Base-by-base conservation (phyloP, 768 basidiomycete species). In the Leccinellum rugosiceps region DNA sequence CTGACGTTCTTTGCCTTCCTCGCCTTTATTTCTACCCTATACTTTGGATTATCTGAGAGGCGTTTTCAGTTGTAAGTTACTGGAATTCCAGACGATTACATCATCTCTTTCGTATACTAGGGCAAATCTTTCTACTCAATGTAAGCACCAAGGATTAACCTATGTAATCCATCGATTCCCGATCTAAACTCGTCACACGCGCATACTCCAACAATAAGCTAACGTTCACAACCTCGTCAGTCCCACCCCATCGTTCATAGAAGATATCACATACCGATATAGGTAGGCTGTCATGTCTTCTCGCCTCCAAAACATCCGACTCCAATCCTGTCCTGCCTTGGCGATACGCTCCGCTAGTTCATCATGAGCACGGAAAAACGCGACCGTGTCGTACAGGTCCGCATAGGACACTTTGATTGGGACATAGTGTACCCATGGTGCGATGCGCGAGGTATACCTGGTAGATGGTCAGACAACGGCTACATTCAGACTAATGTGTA, bases 341-440 rank as follows among this genome's bases (percentile, higher is more conserved):
- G 85, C 88, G 35, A 90, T 87, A 53, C 75, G 78, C 45, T 67
- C 66, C 1, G 80, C 87, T 45, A 87, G 64, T 1, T 75, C 78
- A 52, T 90, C 87, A 60, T 90, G 87, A 0, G 76, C 83, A 0
- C 83, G 81, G 74, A 91, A 91, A 75, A 93, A 93, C 1, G 84
- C 71, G 46, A 89, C 76, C 4, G 83, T 75, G 61, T 92, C 90
- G 67, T 88, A 81, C 4, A 92, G 69, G 68, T 91, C 88, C 0
- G 80, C 77, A 11, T 86, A 78, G 60, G 87, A 85, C 0, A 86
- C 58, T 60, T 84, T 81, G 4, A 90, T 75, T 2, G 88, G 88
- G 1, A 90, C 78, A 65, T 90, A 91, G 68, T 90, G 88, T 10
- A 88, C 75, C 87, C 87, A 89, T 0, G 87, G 85, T 30, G 75